A percentile compares a stretch with the other conserved stretches of the same genome.
These are phyloP conservation scores for Anaeromyces robustus DNA, from an alignment of 192 early-diverging fungal species.

Conservation along the genomic window DNA sequence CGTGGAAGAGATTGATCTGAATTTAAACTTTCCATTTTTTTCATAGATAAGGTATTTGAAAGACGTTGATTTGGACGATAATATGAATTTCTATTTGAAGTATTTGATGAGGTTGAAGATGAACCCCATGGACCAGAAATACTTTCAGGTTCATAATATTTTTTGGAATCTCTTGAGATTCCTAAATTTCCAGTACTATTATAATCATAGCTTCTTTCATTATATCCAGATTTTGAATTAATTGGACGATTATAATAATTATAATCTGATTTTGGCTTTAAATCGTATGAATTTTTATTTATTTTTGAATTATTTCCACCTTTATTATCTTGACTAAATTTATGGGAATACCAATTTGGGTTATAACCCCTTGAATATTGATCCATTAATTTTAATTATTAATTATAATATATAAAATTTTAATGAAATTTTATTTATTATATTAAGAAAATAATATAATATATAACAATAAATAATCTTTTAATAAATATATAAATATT, in stretches of 20 bases:
- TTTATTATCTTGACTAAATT: neutral
- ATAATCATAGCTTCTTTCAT: neutral
- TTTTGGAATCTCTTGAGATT: neutral
- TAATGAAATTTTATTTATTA: neutral
- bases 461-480: too few relatives aligned
- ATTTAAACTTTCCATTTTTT: neutral
- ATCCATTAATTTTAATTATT: neutral
- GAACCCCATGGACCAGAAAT: neutral
- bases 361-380: neutral
- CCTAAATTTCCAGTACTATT: neutral
- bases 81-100: neutral
- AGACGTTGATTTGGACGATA: neutral
- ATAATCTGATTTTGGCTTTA: neutral
- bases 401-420: neutral
- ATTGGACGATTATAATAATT: neutral
- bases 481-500: too few relatives aligned
- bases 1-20: neutral
- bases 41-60: neutral
- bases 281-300: neutral
- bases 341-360: neutral
- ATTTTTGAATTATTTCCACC: neutral
- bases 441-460: too few relatives aligned
- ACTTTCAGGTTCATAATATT: neutral
- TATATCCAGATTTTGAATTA: neutral
- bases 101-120: neutral